Evolutionary conservation across 371 early-diverging fungal genomes (phyloP), one percentile per base, ranked within the genome.

Genomic region (Phascolomyces articulosus): DNA sequence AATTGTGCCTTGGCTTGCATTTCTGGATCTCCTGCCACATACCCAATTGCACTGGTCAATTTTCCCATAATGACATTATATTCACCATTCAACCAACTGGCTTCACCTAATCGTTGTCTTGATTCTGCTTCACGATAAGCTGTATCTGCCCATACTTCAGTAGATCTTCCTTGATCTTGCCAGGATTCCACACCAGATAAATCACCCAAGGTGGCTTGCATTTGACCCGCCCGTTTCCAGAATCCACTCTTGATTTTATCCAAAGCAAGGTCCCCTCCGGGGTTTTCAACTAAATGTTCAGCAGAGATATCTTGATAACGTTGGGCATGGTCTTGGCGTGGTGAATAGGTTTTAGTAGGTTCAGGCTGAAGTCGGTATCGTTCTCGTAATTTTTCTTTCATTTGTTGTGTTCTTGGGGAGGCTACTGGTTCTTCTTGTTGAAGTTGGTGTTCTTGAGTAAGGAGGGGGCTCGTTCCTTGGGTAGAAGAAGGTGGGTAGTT

Each of bases 61-160:
- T 56, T 66, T 0, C 82, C 82, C 78, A 78, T 74, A 11, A 70
- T 29, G 0, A 77, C 69, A 29, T 81, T 71, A 55, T 78, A 81
- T 60, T 81, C 78, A 0, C 82, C 82, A 60, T 76, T 73, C 1
- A 72, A 31, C 48, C 77, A 62, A 58, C 82, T 81, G 0, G 82
- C 67, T 29, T 67, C 71, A 8, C 76, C 75, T 27, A 51, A 38
- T 8, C 58, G 34, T 8, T 65, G 24, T 49, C 65, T 60, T 13
- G 55, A 51, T 16, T 74, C 66, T 6, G 82, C 82, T 20, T 74
- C 70, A 51, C 34, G 40, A 44, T 68, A 71, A 4, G 60, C 63
- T 6, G 63, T 56, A 4, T 78, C 71, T 15, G 75, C 82, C 55
- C 73, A 71, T 53, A 59, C 63, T 40, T 68, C 59, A 1, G 56